phyloP scores from a whole-genome alignment of 202 grass and related monocot species.

The Bolboschoenoplectus hybrid region DNA sequence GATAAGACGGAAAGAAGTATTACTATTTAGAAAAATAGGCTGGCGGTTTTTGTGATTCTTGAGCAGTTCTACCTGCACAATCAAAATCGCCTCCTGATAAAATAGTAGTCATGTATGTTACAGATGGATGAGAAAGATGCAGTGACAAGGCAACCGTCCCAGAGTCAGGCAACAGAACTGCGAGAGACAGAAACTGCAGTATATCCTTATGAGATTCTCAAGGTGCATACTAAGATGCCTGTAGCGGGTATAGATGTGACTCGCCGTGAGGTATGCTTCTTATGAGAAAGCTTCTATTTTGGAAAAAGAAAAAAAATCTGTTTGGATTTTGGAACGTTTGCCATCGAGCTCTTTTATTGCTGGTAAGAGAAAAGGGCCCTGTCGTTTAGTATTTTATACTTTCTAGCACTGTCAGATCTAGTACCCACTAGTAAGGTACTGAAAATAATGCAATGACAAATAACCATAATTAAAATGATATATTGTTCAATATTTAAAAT shows the following conservation, averaged over 20 bases:
- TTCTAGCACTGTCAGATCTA: not conserved
- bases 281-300: not conserved
- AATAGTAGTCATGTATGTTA: slow-evolving; percentile 21
- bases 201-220: slow-evolving; percentile 44
- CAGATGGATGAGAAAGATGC: slow-evolving; percentile 33
- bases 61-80: not conserved
- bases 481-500: not conserved
- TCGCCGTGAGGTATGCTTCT: slow-evolving; percentile 41
- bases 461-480: not conserved
- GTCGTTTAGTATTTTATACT: not conserved
- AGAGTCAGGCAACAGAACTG: slow-evolving; percentile 6
- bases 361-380: not conserved
- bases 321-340: not conserved
- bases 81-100: not conserved
- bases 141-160: not conserved
- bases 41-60: slow-evolving; percentile 8
- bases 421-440: not conserved
- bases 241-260: slow-evolving; percentile 41
- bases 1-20: not conserved
- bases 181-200: not conserved
- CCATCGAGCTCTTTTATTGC: not conserved
- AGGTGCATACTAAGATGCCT: slow-evolving; percentile 30
- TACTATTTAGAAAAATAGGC: not conserved
- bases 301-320: not conserved
- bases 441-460: slow-evolving; percentile 16